phyloP scores from a whole-genome alignment of 257 asterid species.

The Verbascum thapsus region DNA sequence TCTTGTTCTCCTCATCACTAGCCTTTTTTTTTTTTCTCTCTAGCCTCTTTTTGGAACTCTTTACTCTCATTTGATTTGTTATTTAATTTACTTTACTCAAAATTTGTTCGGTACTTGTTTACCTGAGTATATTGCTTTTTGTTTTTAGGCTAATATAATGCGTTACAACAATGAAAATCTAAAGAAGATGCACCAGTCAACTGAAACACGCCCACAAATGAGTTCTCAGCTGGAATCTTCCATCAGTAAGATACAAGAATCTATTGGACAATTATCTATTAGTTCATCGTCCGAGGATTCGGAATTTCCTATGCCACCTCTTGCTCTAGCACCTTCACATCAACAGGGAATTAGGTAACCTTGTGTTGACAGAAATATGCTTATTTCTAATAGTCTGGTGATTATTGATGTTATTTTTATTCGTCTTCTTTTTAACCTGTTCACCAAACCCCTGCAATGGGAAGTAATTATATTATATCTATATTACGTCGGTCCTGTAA shows the following conservation, averaged over 20 bases:
- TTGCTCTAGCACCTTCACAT: constrained; percentile 75
- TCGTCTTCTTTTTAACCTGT: constrained; percentile 8
- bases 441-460: background rate
- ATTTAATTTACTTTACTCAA: constrained; percentile 8
- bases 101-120: constrained; percentile 16
- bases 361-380: constrained; percentile 23
- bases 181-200: constrained; percentile 58
- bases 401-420: background rate
- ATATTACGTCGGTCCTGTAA: background rate
- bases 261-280: constrained; percentile 40
- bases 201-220: constrained; percentile 38
- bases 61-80: constrained; percentile 8
- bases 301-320: constrained; percentile 96
- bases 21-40: constrained; percentile 5
- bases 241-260: constrained; percentile 38
- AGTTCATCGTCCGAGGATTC: constrained; percentile 57
- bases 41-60: constrained; percentile 1
- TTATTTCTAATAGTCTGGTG: background rate
- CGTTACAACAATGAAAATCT: constrained; percentile 59
- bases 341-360: constrained; percentile 67
- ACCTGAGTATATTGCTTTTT: constrained; percentile 27
- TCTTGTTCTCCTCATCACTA: background rate
- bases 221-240: constrained; percentile 42
- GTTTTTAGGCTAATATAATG: constrained; percentile 74
- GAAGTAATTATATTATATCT: constrained; percentile 12